A percentile compares a stretch with the other conserved stretches of the same genome.
Conservation (phyloP, 371 early-diverging fungal genomes). For the Mortierella sp. region DNA sequence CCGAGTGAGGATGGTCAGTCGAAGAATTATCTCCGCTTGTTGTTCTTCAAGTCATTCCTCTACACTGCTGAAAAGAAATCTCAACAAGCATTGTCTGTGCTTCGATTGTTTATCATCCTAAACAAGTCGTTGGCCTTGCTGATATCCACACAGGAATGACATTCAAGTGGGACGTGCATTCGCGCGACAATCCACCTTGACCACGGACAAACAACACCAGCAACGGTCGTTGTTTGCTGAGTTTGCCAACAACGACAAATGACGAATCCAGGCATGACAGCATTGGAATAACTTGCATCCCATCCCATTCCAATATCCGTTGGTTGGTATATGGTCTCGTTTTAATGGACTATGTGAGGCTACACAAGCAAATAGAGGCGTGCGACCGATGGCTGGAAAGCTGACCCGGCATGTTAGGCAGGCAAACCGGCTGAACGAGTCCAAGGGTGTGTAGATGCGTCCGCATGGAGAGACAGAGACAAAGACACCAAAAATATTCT, state of each 20-base stretch:
- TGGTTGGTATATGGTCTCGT: background rate
- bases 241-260: background rate
- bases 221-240: background rate
- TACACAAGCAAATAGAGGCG: background rate
- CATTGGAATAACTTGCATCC: background rate
- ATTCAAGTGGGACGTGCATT: background rate
- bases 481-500: background rate
- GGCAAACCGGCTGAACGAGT: background rate
- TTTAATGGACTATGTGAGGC: background rate
- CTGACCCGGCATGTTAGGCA: background rate
- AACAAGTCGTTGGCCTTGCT: background rate
- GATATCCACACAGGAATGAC: background rate
- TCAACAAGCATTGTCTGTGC: background rate
- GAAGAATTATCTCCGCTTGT: background rate
- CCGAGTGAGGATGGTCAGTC: background rate
- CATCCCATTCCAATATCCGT: background rate
- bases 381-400: background rate
- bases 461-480: constrained; percentile 16
- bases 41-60: background rate
- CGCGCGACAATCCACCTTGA: background rate
- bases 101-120: background rate
- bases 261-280: background rate
- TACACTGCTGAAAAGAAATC: background rate
- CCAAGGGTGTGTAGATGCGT: background rate
- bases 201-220: background rate